Base-by-base conservation (phyloP, 176 grass and related monocot genomes). In the Avena atlantica region DNA sequence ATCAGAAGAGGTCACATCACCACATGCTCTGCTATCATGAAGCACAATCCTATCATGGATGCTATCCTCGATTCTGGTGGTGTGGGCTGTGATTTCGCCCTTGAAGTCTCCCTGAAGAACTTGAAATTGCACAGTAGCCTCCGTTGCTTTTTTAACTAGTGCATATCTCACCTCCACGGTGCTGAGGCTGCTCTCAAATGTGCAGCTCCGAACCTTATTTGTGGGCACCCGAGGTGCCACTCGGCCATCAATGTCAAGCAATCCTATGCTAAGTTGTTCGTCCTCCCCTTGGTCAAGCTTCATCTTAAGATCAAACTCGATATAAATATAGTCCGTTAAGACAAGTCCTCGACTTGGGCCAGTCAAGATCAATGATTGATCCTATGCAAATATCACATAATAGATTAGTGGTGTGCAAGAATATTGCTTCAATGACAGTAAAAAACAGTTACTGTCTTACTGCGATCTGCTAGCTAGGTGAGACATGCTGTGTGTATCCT, bases 121-220 rank as follows among this genome's bases (percentile, higher is more conserved):
- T 55, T 51, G 19, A 55, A 55, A n/a, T 21, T 10, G 48, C 52
- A 82, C 52, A 40, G 47, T 82, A n/a, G 17, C 25, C 64, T 82
- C 80, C 5, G 68, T 50, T 21, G 64, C 80, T 53, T 23, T 5
- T 82, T 21, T 53, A 29, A 70, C 47, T n/a, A 82, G 23, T 55
- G 63, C 63, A 55, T 82, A 82, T 50, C 66, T 2, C 17, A 82
- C 63, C 3, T 82, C 80, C 2, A 82, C 27, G 4, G 49, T 82
- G 53, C 80, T 82, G 14, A 82, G 80, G 6, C 65, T 56, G 49
- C 64, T 70, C 19, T 12, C 23, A 64, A 25, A 24, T 6, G 61
- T 64, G 61, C 23, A 64, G 12, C 61, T 1, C 61, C 13, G 61
- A 27, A 64, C 23, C 61, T 64, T 2, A 27, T 34, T 13, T 14